Base-by-base conservation (phyloP, 2,329 filamentous ascomycete species). In the Orbilia ellipsospora region DNA sequence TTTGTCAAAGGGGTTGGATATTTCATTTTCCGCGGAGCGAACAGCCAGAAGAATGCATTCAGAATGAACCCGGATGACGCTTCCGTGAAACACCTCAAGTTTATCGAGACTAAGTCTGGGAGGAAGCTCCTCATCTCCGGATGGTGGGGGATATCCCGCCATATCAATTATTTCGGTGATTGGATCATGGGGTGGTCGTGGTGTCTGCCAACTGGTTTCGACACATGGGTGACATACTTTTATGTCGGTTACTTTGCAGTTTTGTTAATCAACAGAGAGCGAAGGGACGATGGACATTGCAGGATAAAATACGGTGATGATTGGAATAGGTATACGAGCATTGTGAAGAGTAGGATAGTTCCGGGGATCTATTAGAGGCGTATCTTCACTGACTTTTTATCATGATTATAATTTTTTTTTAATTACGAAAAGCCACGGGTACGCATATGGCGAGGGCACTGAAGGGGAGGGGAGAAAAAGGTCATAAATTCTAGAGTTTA, bases 131-230 rank as follows among this genome's bases (percentile, higher is more conserved):
- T 97, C 78, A 89, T 89, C 2, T 90, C 91, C 0, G 94, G 94
- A 67, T 98, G 94, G 94, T 97, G 94, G 94, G 94, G 94, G 51
- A 85, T 88, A 20, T 91, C 94, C 0, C 89, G 94, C 50, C 94
- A 98, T 83, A 94, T 97, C 86, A 98, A 97, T 85, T 97, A 98
- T 83, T 84, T 96, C 0, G 94, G 94, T 62, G 94, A 98, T 84
- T 97, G 94, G 94, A 86, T 95, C 78, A 94, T 96, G 88, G 88
- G 90, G 7, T 97, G 93, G 92, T 89, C 93, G 0, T 97, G 95
- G 83, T 92, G 89, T 78, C 85, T 97, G 51, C 94, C 94, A 0
- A 97, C 94, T 0, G 94, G 93, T 20, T 96, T 91, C 88, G 93
- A 91, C 55, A 93, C 94, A 83, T 84, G 94, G 54, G 88, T 97